A percentile compares a stretch with the other conserved stretches of the same genome.
Conservation (phyloP, 148 eudicot genomes). For the Arctostaphylos glauca region DNA sequence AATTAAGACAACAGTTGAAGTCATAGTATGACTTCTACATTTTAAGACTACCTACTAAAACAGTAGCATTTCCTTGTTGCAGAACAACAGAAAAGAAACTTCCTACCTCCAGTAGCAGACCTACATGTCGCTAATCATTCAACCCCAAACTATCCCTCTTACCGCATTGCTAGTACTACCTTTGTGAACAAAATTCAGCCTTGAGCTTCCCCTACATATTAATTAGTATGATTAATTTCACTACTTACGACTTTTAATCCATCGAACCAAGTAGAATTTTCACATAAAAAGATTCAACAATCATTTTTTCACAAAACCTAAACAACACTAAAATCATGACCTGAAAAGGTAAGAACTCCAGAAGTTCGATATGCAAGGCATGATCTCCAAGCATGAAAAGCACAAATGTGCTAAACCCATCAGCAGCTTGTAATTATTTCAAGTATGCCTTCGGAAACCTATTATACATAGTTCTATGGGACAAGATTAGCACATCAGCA, state of each 20-base stretch:
- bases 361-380: neutral
- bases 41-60: neutral
- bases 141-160: neutral
- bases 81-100: neutral
- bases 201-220: neutral
- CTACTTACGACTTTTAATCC: neutral
- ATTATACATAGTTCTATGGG: neutral
- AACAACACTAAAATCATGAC: neutral
- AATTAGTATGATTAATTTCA: neutral
- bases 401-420: neutral
- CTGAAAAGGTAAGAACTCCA: neutral
- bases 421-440: neutral
- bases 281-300: neutral
- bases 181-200: neutral
- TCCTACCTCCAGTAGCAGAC: neutral
- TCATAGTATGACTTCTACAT: neutral
- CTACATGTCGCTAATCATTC: neutral
- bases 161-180: neutral
- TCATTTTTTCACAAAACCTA: neutral
- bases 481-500: constrained; percentile 1
- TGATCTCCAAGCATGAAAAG: constrained; percentile 5
- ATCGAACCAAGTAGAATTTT: neutral
- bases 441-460: neutral
- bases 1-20: too few relatives aligned
- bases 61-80: neutral